phyloP scores from a whole-genome alignment of 208 protist genomes.

The Phytomonas francai region DNA sequence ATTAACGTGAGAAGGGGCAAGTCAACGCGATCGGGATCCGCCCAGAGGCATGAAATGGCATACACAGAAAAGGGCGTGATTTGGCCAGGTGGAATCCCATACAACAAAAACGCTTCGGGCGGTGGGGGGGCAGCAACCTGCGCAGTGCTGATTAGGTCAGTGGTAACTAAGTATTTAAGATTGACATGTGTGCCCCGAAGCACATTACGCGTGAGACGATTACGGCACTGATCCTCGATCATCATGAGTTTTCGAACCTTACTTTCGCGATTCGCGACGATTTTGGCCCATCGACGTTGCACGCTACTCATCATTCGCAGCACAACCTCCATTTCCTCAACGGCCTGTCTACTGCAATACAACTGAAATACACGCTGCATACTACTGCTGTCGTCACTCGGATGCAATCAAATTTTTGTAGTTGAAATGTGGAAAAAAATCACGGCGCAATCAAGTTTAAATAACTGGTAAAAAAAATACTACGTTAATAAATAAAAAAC shows the following conservation, averaged over 20 bases:
- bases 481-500: background rate
- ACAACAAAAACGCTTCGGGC: slow-evolving; percentile 24
- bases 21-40: slow-evolving; percentile 32
- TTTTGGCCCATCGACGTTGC: slow-evolving; percentile 51
- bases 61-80: slow-evolving; percentile 65
- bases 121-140: slow-evolving; percentile 32
- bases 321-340: slow-evolving; percentile 65
- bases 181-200: slow-evolving; percentile 38
- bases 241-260: slow-evolving; percentile 71
- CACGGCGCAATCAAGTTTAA: background rate
- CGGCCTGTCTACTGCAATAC: slow-evolving; percentile 19
- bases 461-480: background rate
- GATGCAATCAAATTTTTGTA: background rate
- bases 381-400: background rate
- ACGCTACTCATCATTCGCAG: slow-evolving; percentile 43
- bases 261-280: slow-evolving; percentile 50
- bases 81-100: slow-evolving; percentile 37
- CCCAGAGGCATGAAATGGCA: slow-evolving; percentile 48
- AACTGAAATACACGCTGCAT: slow-evolving; percentile 1
- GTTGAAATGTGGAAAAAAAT: slow-evolving; percentile 1
- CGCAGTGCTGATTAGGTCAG: slow-evolving; percentile 45
- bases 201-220: slow-evolving; percentile 46
- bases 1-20: slow-evolving; percentile 37
- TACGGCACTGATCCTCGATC: slow-evolving; percentile 55
- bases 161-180: slow-evolving; percentile 53